A percentile compares a stretch with the other conserved stretches of the same genome.
Conservation (phyloP, 176 grass and related monocot species). For the Hsuehochloa calcarea region DNA sequence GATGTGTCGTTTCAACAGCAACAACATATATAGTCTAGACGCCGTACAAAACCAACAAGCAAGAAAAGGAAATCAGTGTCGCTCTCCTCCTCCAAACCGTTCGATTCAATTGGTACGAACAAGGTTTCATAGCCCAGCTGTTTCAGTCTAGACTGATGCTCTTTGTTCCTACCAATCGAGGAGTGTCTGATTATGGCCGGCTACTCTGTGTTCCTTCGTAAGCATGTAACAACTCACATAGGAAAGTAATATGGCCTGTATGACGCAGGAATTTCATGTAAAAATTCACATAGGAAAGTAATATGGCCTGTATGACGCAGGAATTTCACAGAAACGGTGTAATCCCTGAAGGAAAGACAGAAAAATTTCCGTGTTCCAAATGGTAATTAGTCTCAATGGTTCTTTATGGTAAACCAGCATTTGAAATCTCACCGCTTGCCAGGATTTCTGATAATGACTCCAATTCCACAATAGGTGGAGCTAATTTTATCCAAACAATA, state of each 20-base stretch:
- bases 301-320: no score
- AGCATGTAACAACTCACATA: neutral
- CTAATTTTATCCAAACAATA: neutral
- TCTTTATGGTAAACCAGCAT: neutral
- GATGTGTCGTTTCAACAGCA: neutral
- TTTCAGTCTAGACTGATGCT: neutral
- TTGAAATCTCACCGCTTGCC: neutral
- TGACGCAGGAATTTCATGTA: neutral
- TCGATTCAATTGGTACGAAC: neutral
- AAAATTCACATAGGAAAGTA: neutral
- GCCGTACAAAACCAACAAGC: neutral
- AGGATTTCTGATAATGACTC: neutral
- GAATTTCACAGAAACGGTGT: neutral
- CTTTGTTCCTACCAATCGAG: neutral
- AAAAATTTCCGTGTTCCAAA: neutral
- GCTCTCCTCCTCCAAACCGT: neutral
- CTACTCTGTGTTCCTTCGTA: neutral
- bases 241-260: no score
- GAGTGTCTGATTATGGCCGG: neutral
- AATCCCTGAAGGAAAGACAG: no score
- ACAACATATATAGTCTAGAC: neutral
- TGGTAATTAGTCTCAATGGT: neutral
- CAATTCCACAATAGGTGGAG: no score
- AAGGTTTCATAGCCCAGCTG: neutral
- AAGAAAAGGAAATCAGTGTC: neutral